Evolutionary conservation across 768 basidiomycete species (phyloP).

Genomic region (Gautieria morchelliformis): DNA sequence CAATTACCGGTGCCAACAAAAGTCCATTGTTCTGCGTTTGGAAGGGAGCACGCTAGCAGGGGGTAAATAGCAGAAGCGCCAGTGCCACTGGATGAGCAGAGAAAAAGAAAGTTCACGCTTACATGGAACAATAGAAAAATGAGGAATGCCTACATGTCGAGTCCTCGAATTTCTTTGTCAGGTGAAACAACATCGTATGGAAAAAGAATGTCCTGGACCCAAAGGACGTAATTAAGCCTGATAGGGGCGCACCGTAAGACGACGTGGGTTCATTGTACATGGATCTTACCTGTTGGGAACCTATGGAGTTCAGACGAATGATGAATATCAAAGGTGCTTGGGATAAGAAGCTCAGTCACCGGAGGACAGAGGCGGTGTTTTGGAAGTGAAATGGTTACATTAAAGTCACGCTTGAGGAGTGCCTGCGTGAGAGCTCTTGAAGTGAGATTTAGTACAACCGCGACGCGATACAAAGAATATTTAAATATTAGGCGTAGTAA

Average conservation of each 20-base stretch:
- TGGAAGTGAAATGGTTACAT: slow-evolving; percentile 50
- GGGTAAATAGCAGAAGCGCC: slow-evolving; percentile 90
- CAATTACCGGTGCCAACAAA: slow-evolving; percentile 61
- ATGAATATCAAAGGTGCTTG: neutral
- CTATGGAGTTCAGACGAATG: slow-evolving; percentile 24
- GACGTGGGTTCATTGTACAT: neutral
- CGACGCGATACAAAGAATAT: too few relatives aligned
- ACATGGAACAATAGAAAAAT: neutral
- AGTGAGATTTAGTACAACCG: too few relatives aligned
- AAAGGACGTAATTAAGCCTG: slow-evolving; percentile 82
- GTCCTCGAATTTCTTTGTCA: slow-evolving; percentile 30
- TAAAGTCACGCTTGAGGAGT: slow-evolving; percentile 67
- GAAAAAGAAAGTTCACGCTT: neutral
- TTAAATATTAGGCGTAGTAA: neutral
- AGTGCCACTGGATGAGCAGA: slow-evolving; percentile 54
- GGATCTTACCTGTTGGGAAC: slow-evolving; percentile 58
- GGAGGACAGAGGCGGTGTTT: slow-evolving; percentile 78
- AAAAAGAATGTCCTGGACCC: slow-evolving; percentile 64
- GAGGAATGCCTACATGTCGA: slow-evolving; percentile 57
- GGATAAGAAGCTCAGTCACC: slow-evolving; percentile 29
- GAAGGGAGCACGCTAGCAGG: slow-evolving; percentile 50
- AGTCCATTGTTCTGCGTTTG: slow-evolving; percentile 35
- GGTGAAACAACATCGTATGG: slow-evolving; percentile 17
- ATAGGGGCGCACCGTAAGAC: neutral
- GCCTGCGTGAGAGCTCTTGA: slow-evolving; percentile 70